Evolutionary conservation across 305 asterid species (phyloP).

Genomic region (Fraxinus xanthoxyloides): DNA sequence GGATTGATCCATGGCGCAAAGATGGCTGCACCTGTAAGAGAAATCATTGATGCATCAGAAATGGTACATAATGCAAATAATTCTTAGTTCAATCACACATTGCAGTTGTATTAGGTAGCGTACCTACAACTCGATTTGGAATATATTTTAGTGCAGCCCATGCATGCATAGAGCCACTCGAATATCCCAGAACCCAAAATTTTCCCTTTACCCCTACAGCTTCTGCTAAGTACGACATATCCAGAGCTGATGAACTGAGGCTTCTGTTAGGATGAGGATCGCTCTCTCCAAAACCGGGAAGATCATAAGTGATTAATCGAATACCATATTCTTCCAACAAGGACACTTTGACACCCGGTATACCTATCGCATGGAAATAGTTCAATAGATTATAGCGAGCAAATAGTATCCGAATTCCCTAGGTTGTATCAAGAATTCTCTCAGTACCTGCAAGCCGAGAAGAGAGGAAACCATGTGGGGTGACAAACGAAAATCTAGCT

Average conservation of each 20-base stretch:
- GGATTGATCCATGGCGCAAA: constrained; percentile 78
- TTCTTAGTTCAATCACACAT: constrained; percentile 5
- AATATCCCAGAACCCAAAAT: constrained; percentile 81
- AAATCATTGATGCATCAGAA: constrained; percentile 1
- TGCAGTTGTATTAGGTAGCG: neutral
- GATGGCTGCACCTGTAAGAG: constrained; percentile 67
- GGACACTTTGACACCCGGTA: constrained; percentile 54
- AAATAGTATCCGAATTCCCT: neutral
- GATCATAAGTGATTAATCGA: constrained; percentile 73
- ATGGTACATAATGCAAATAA: constrained; percentile 1
- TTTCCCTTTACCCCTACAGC: constrained; percentile 54
- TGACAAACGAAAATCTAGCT: constrained; percentile 58
- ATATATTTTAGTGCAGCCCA: constrained; percentile 85
- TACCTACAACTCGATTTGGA: constrained; percentile 73
- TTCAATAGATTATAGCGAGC: neutral
- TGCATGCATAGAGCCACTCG: constrained; percentile 74
- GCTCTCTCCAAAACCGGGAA: constrained; percentile 94
- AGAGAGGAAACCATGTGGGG: constrained; percentile 69
- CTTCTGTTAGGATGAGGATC: constrained; percentile 65
- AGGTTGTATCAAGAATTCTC: neutral
- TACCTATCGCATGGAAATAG: constrained; percentile 39
- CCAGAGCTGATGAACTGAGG: constrained; percentile 73
- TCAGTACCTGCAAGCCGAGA: constrained; percentile 73
- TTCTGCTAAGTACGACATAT: constrained; percentile 64
- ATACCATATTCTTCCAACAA: constrained; percentile 80